phyloP scores from a whole-genome alignment of 306 rosid species.

The Prinsepia uniflora region DNA sequence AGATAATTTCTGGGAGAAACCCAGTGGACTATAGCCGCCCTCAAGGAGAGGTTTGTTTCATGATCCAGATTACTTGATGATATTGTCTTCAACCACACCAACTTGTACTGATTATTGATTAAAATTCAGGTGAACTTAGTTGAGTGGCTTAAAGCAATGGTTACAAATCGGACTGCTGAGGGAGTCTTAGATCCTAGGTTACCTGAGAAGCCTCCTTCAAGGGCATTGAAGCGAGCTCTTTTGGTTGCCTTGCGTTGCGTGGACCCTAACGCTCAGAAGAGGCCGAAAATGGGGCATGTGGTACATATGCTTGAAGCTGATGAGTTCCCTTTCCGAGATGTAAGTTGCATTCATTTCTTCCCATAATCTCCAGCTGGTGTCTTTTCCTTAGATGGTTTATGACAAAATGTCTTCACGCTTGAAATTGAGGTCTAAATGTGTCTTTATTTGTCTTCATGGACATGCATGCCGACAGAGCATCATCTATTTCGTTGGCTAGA shows the following conservation, averaged over 20 bases:
- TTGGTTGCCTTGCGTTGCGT: slow-evolving; percentile 56
- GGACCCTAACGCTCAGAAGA: slow-evolving; percentile 55
- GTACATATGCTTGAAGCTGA: slow-evolving; percentile 68
- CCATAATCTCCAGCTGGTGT: not conserved
- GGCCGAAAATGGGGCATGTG: slow-evolving; percentile 65
- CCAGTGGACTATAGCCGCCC: slow-evolving; percentile 60
- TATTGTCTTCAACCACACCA: not conserved
- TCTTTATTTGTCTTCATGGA: slow-evolving; percentile 2
- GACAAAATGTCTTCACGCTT: not conserved
- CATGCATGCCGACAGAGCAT: not conserved
- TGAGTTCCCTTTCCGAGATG: slow-evolving; percentile 62
- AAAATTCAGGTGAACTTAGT: slow-evolving; percentile 52
- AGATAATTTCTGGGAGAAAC: slow-evolving; percentile 58
- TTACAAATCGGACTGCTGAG: slow-evolving; percentile 49
- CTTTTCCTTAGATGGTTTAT: not conserved
- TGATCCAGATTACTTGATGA: not conserved
- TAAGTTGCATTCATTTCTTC: slow-evolving; percentile 28
- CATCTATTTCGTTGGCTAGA: not conserved
- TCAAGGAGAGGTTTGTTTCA: slow-evolving; percentile 47
- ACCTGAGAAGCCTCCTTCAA: slow-evolving; percentile 55
- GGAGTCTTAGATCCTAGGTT: slow-evolving; percentile 55
- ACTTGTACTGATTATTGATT: slow-evolving; percentile 12
- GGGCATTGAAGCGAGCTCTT: slow-evolving; percentile 59
- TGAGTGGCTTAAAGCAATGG: slow-evolving; percentile 64
- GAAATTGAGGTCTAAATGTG: not conserved